Conservation (phyloP, 2,329 filamentous ascomycete species). For the Aspergillus fructus region DNA sequence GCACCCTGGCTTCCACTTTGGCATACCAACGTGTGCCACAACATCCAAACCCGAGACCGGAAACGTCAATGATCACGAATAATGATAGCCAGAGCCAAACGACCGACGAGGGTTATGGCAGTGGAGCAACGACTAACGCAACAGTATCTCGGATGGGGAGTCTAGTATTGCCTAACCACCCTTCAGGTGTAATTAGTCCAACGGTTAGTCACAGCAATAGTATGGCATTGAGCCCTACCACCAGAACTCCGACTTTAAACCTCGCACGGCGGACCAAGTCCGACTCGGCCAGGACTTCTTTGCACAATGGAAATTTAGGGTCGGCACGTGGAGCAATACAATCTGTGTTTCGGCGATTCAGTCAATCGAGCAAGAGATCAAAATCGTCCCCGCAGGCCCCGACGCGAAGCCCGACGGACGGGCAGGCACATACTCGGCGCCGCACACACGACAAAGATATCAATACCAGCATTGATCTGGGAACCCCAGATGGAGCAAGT, state of each 20-base stretch:
- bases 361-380: conserved; percentile 13
- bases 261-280: conserved; percentile 23
- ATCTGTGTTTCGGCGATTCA: conserved; percentile 18
- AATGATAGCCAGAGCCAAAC: conserved; percentile 18
- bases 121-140: conserved; percentile 19
- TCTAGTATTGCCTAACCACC: conserved; percentile 16
- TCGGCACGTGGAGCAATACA: conserved; percentile 23
- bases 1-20: conserved; percentile 24
- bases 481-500: conserved; percentile 24
- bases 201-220: conserved; percentile 21
- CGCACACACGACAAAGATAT: conserved; percentile 22
- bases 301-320: conserved; percentile 10
- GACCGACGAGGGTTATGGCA: conserved; percentile 31
- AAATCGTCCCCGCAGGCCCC: conserved; percentile 1
- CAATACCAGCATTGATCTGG: conserved; percentile 38
- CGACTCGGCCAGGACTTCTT: conserved; percentile 9
- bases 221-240: conserved; percentile 14
- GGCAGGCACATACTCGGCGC: background rate
- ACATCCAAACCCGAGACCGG: conserved; percentile 12
- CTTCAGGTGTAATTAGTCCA: conserved; percentile 15
- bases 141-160: conserved; percentile 12
- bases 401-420: conserved; percentile 13
- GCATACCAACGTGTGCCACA: conserved; percentile 26
- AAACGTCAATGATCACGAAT: conserved; percentile 6
- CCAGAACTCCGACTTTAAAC: background rate